Percentiles rank a stretch among this genome's conserved stretches.
These are phyloP conservation scores for Leccinum griseonigrum DNA, from an alignment of 1,284 basidiomycete species.

Conservation along the genomic window DNA sequence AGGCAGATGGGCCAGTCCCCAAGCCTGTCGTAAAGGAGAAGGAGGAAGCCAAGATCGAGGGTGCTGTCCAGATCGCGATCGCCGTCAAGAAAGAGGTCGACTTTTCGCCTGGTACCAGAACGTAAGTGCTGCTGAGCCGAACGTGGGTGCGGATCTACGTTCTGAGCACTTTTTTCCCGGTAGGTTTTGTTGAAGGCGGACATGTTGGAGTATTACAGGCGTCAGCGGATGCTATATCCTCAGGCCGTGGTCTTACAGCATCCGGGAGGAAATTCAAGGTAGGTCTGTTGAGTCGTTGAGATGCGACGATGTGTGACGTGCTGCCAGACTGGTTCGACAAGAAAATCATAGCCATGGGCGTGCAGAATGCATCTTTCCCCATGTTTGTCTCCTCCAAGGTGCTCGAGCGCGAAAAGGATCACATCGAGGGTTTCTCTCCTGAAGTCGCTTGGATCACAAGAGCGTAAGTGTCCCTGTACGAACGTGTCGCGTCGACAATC, in stretches of 20 bases:
- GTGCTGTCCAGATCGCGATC: slow-evolving; percentile 88
- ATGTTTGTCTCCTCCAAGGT: slow-evolving; percentile 97
- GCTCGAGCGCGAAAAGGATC: slow-evolving; percentile 96
- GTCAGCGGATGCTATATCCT: slow-evolving; percentile 99
- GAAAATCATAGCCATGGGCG: slow-evolving; percentile 91
- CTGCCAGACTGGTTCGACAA: slow-evolving; percentile 83
- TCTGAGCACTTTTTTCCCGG: slow-evolving; percentile 7
- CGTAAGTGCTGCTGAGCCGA: slow-evolving; percentile 43
- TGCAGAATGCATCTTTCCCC: slow-evolving; percentile 98
- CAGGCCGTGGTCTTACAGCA: slow-evolving; percentile 95
- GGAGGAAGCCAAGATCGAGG: slow-evolving; percentile 80
- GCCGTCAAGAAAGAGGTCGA: slow-evolving; percentile 95
- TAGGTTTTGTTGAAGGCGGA: slow-evolving; percentile 98
- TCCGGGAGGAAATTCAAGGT: slow-evolving; percentile 97
- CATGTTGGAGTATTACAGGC: slow-evolving; percentile 98
- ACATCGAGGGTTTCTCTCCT: slow-evolving; percentile 99
- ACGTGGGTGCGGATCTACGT: background rate
- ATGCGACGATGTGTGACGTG: slow-evolving; percentile 4
- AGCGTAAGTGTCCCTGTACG: slow-evolving; percentile 59
- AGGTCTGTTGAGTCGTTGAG: slow-evolving; percentile 39
- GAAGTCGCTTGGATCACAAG: slow-evolving; percentile 99
- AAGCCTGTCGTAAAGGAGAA: slow-evolving; percentile 57
- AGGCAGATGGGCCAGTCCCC: slow-evolving; percentile 42
- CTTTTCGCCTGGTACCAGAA: slow-evolving; percentile 95
- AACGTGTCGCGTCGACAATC: background rate